These are phyloP conservation scores for Cryptosporidium ubiquitum DNA, from an alignment of 169 alveolate genomes.

Conservation along the genomic window DNA sequence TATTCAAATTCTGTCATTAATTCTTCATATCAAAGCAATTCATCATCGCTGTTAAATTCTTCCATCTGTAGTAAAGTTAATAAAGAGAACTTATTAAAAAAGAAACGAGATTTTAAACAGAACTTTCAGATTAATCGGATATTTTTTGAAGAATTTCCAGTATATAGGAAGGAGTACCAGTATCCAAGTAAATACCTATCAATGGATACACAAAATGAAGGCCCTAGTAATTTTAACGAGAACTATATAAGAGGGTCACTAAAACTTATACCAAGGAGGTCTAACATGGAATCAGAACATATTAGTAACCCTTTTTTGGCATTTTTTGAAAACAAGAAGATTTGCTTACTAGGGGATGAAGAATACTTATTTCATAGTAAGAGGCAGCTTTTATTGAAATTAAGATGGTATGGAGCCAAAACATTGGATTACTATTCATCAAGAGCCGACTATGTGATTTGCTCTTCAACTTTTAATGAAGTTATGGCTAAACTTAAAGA, in stretches of 20 bases:
- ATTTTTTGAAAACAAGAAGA: constrained; percentile 14
- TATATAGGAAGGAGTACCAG: constrained; percentile 43
- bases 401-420: constrained; percentile 70
- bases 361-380: constrained; percentile 57
- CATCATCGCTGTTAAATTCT: background rate
- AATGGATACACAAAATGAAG: background rate
- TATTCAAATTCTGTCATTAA: background rate
- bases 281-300: background rate
- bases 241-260: background rate
- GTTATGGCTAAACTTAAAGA: constrained; percentile 1
- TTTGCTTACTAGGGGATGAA: constrained; percentile 40
- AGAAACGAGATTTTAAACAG: constrained; percentile 8
- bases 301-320: background rate
- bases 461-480: constrained; percentile 37
- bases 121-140: constrained; percentile 36
- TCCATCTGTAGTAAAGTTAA: background rate
- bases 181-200: background rate
- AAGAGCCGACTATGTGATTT: constrained; percentile 60
- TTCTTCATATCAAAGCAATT: constrained; percentile 2
- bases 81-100: background rate
- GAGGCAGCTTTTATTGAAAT: constrained; percentile 25
- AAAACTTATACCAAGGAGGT: constrained; percentile 27
- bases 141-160: constrained; percentile 64
- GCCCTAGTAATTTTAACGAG: background rate
- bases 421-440: constrained; percentile 46